These are phyloP conservation scores for Aspergillus wentii DNA, from an alignment of 495 filamentous ascomycete genomes.

Conservation along the genomic window DNA sequence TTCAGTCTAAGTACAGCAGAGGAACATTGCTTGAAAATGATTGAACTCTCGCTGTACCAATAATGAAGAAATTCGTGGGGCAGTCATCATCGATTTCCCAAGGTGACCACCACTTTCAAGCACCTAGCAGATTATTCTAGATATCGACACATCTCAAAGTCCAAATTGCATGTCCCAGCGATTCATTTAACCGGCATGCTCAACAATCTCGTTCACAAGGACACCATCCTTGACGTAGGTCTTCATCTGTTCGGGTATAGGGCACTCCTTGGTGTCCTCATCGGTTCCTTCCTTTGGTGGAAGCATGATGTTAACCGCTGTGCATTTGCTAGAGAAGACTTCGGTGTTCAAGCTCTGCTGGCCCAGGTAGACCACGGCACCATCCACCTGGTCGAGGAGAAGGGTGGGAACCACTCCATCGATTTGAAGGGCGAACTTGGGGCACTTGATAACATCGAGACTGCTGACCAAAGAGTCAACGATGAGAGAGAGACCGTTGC, in stretches of 20 bases:
- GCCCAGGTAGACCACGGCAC: constrained; percentile 78
- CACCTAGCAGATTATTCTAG: no score
- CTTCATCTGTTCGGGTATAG: constrained; percentile 87
- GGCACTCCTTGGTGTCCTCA: constrained; percentile 77
- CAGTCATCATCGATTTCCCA: no score
- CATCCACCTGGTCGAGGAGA: constrained; percentile 88
- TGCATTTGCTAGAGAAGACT: constrained; percentile 82
- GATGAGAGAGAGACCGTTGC: constrained; percentile 73
- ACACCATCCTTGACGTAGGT: constrained; percentile 70
- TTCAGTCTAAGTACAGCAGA: no score
- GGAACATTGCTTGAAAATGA: no score
- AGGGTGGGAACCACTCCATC: constrained; percentile 78
- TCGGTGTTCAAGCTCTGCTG: constrained; percentile 72
- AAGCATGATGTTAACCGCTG: constrained; percentile 79
- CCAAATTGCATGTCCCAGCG: not conserved
- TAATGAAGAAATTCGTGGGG: no score
- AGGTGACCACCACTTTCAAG: no score
- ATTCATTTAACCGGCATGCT: constrained; percentile 65
- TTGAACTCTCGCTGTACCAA: no score
- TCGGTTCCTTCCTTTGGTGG: constrained; percentile 52
- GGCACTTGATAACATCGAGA: constrained; percentile 89
- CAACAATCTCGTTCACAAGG: constrained; percentile 82
- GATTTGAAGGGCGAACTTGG: constrained; percentile 89
- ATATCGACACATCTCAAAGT: no score
- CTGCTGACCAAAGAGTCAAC: constrained; percentile 86